Base-by-base conservation (phyloP, 352 stramenopile species). In the Paralagenidium karlingii region DNA sequence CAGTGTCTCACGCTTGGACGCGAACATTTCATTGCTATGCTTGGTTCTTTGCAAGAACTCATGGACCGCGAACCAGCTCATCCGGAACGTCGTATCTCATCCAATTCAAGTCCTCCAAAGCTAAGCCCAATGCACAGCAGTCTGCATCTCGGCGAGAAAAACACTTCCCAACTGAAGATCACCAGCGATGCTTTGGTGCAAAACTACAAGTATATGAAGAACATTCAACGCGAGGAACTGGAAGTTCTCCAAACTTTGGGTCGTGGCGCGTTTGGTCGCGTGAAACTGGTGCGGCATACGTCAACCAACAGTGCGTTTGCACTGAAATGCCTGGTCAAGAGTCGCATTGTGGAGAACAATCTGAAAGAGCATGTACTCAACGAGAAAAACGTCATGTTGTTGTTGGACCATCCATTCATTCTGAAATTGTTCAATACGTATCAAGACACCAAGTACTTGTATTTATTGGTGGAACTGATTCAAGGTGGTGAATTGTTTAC, bases 261-360 rank as follows among this genome's bases (percentile, higher is more conserved):
- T 0, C 82, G 77, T 16, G 84, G 86, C 6, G 86, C 84, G 0
- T 96, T 96, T 47, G 82, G 84, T 1, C 68, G 82, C 20, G 82
- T 96, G n/a, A 82, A 86, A 33, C 61, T 96, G 3, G 83, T 92
- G 6, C 74, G 79, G 7, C 76, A 90, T 34, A 53, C 59, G 9
- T 54, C 45, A 10, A 71, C 78, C 3, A 68, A 77, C 16, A 63
- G 62, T 28, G 73, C 80, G 11, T 95, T 87, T 37, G 86, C 86
- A n/a, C 53, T 96, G 19, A 96, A 96, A 47, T 95, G 87, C 43
- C 63, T 96, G 5, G 82, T 95, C 34, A 96, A 96, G 47, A 76
- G 70, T 5, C 63, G 85, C 20, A 93, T 96, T 25, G 78, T 96
- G 24, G 63, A 85, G 40, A 90, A 95, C 54, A 91, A 94, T 37